phyloP scores from a whole-genome alignment of 1,139 yeast species.

The Nakaseomyces bracarensis region DNA sequence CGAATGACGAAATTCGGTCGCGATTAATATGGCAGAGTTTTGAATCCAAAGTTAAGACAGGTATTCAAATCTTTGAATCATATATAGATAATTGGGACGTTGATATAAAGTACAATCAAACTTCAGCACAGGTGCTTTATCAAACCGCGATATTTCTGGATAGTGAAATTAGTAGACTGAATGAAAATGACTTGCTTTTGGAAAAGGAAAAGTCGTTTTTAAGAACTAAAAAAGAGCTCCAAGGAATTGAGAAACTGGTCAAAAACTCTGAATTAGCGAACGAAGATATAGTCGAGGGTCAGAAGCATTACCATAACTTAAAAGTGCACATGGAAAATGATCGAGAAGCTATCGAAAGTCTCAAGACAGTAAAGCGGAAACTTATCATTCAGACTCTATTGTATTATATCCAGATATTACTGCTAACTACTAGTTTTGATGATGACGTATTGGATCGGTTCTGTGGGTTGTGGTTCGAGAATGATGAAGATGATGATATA shows the following conservation, averaged over 20 bases:
- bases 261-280: conserved; percentile 36
- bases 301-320: conserved; percentile 42
- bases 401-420: conserved; percentile 50
- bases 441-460: conserved; percentile 66
- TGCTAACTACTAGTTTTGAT: conserved; percentile 39
- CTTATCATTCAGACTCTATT: conserved; percentile 52
- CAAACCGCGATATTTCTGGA: conserved; percentile 72
- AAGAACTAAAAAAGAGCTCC: conserved; percentile 40
- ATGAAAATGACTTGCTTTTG: conserved; percentile 39
- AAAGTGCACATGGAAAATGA: conserved; percentile 45
- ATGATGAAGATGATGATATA: conserved; percentile 38
- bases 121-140: conserved; percentile 43
- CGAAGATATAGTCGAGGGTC: conserved; percentile 44
- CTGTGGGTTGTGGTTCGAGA: conserved; percentile 80
- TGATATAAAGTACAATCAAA: conserved; percentile 17
- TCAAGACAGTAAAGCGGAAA: conserved; percentile 35
- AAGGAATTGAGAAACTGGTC: conserved; percentile 41
- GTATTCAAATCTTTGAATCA: conserved; percentile 46
- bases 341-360: conserved; percentile 37
- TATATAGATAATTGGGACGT: conserved; percentile 44
- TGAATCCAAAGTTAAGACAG: conserved; percentile 58
- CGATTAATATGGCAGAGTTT: conserved; percentile 65
- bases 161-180: conserved; percentile 45
- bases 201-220: conserved; percentile 37
- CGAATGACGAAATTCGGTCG: conserved; percentile 36